Evolutionary conservation across 352 stramenopile genomes (phyloP), one percentile per base, ranked within the genome.

Genomic region (Plasmopara muralis): DNA sequence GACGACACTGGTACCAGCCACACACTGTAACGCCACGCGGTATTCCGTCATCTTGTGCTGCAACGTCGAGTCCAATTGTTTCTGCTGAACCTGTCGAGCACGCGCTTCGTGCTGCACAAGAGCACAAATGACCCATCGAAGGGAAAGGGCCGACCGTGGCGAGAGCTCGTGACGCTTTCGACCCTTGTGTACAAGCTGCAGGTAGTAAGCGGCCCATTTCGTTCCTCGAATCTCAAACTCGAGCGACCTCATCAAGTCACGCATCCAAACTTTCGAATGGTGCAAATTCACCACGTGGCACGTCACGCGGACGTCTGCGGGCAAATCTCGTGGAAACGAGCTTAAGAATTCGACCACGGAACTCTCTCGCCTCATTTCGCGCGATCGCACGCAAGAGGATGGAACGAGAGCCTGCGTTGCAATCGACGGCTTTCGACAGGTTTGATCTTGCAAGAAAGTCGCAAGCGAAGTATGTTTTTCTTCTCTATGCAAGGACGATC

Each of bases 1-100:
- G 43, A 90, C 50, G 30, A 93, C 80, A 4, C 61, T 64, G 14
- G 79, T 79, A 47, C 80, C 80, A 9, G 70, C 70, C 5, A 93
- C 71, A 53, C 83, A 93, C 62, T 93, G 77, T 38, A 93, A 67
- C 0, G 83, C 83, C 16, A 93, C 77, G 39, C 78, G 77, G 55
- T 89, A 93, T 51, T 89, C 79, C 2, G 79, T 90, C 72, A 93
- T 89, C 50, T 93, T 88, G 47, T 70, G 77, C 25, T 78, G 68
- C 57, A 93, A 66, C 28, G 70, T 55, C 63, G 74, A 47, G 28
- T 91, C 77, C 18, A 72, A 55, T 9, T 49, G 41, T 47, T 77
- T 66, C 42, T 85, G 70, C 45, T 74, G 61, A 12, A 58, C 60
- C 39, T 68, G 51, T n/a, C 75, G 68, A 7, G 53, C 51, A 18